Evolutionary conservation across 176 grass and related monocot species (phyloP).

Genomic region (Raddia guianensis): DNA sequence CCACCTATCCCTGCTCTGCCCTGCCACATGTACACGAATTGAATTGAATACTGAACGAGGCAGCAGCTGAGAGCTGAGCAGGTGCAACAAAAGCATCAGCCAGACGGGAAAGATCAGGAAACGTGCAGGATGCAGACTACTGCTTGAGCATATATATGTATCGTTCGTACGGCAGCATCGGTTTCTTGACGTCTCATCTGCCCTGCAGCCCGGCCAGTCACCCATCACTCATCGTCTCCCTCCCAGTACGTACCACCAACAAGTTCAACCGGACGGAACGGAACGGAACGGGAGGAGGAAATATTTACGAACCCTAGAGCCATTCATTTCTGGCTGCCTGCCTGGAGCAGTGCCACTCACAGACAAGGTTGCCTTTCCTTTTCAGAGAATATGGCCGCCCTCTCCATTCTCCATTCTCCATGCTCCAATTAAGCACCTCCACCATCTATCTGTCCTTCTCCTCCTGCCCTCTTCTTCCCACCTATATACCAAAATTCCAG

Average conservation of each 20-base stretch:
- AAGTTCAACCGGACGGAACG: background rate
- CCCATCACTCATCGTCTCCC: background rate
- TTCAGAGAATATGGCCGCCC: background rate
- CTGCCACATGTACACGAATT: background rate
- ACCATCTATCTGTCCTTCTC: too few relatives aligned
- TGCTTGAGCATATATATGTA: background rate
- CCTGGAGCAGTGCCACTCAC: background rate
- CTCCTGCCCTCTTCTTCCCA: too few relatives aligned
- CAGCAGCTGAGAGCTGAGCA: too few relatives aligned
- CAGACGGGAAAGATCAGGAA: too few relatives aligned
- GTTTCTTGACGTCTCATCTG: background rate
- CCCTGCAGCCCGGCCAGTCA: background rate
- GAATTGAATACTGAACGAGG: background rate
- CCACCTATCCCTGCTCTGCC: background rate
- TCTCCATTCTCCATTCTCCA: too few relatives aligned
- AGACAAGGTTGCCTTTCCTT: slow-evolving; percentile 24
- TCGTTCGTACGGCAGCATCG: background rate
- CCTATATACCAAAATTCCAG: too few relatives aligned
- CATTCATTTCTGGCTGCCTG: background rate
- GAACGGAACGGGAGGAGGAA: background rate
- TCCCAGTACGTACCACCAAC: slow-evolving; percentile 2
- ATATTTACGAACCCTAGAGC: background rate
- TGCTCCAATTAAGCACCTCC: too few relatives aligned
- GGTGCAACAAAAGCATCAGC: too few relatives aligned
- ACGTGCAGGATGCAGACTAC: background rate